These are phyloP conservation scores for Kwoniella pini DNA, from an alignment of 768 basidiomycete genomes.

Conservation along the genomic window DNA sequence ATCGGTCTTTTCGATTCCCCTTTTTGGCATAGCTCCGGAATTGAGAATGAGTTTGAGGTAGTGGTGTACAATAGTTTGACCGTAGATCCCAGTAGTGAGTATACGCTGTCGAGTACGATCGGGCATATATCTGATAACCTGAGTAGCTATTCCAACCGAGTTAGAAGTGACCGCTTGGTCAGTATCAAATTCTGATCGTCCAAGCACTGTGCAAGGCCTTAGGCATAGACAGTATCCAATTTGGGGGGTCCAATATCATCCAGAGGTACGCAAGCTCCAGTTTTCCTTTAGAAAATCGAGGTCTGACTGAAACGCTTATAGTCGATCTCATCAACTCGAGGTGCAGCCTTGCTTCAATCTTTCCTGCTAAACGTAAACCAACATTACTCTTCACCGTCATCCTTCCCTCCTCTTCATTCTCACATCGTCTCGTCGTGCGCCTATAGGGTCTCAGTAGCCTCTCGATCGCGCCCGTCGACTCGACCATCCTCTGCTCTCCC, in stretches of 20 bases:
- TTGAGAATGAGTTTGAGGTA: conserved; percentile 35
- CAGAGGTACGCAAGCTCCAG: conserved; percentile 34
- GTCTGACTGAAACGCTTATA: conserved; percentile 10
- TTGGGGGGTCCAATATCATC: conserved; percentile 54
- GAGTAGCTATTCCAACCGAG: conserved; percentile 42
- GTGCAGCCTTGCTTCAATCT: conserved; percentile 37
- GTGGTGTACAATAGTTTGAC: conserved; percentile 54
- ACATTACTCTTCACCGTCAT: conserved; percentile 24
- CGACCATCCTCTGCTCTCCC: conserved; percentile 20
- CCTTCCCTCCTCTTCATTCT: conserved; percentile 33
- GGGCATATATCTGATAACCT: not conserved
- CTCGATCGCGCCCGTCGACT: not conserved
- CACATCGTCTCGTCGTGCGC: conserved; percentile 35
- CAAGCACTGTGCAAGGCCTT: conserved; percentile 47
- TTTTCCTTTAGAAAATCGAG: not conserved
- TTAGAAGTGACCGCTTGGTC: conserved; percentile 52
- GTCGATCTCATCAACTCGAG: conserved; percentile 52
- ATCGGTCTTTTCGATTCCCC: conserved; percentile 34
- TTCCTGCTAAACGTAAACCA: conserved; percentile 41
- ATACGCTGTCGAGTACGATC: not conserved
- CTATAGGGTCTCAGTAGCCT: conserved; percentile 30
- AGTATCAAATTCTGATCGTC: conserved; percentile 4
- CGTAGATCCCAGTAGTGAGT: conserved; percentile 42
- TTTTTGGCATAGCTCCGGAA: conserved; percentile 21
- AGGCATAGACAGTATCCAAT: conserved; percentile 40